Conservation (phyloP, 2,329 filamentous ascomycete species). For the Epichloe festucae region DNA sequence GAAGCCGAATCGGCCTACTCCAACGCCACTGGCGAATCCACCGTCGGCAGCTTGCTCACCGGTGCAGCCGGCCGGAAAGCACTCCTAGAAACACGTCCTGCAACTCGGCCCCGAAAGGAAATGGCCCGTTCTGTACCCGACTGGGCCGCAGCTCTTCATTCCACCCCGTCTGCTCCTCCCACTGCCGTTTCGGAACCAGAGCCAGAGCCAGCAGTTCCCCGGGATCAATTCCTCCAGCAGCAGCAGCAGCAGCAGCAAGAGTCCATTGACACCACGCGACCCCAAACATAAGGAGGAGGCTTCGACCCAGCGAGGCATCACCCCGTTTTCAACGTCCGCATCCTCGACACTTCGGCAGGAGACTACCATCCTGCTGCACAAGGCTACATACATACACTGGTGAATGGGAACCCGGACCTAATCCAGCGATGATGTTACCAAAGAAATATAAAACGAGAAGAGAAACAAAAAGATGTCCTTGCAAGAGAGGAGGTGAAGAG, state of each 20-base stretch:
- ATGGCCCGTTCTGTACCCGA: background rate
- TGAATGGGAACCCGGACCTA: background rate
- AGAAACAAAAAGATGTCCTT: too few relatives aligned
- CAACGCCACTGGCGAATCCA: constrained; percentile 6
- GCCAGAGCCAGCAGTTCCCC: background rate
- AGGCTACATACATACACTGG: constrained; percentile 1
- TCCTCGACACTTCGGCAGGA: background rate
- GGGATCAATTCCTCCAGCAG: background rate
- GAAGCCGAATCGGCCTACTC: constrained; percentile 7
- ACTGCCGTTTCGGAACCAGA: background rate
- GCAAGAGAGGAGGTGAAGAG: background rate
- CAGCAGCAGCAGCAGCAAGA: background rate
- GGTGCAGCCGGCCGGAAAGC: background rate
- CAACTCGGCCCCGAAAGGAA: background rate
- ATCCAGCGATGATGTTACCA: background rate
- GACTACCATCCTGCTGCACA: background rate
- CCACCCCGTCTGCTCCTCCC: background rate
- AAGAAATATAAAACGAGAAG: too few relatives aligned
- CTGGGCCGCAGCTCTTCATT: background rate
- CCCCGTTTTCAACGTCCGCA: constrained; percentile 1
- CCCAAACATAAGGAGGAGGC: background rate
- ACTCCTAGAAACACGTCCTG: background rate
- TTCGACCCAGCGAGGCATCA: constrained; percentile 2
- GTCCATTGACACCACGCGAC: background rate
- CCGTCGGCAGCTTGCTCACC: constrained; percentile 3